These are phyloP conservation scores for Daldinia grandis DNA, from an alignment of 495 filamentous ascomycete genomes.

Conservation along the genomic window DNA sequence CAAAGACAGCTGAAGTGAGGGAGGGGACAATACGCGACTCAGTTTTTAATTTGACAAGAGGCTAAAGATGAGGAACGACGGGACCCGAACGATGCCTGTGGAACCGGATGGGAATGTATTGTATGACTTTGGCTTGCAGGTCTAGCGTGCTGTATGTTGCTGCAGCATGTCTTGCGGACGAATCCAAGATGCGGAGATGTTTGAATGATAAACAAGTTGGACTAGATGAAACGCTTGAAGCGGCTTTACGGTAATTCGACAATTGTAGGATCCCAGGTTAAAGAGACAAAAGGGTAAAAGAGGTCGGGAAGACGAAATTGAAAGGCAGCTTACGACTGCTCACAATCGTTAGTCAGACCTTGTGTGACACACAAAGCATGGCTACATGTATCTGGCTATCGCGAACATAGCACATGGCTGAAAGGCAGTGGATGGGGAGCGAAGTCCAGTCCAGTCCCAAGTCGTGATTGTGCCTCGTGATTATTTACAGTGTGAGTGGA, in stretches of 20 bases:
- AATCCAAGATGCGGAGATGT: conserved; percentile 35
- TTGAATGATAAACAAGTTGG: conserved; percentile 24
- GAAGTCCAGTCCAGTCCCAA: conserved; percentile 28
- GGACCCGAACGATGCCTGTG: conserved; percentile 13
- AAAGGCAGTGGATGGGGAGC: conserved; percentile 13
- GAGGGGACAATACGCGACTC: conserved; percentile 19
- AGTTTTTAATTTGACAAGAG: conserved; percentile 16
- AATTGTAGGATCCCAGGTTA: neutral
- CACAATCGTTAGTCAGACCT: conserved; percentile 27
- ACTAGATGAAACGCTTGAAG: conserved; percentile 3
- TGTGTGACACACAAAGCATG: conserved; percentile 19
- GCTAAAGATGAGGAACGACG: conserved; percentile 6
- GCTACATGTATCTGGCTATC: conserved; percentile 21
- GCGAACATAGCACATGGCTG: conserved; percentile 23
- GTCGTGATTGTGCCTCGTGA: conserved; percentile 43
- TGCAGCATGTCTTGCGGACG: conserved; percentile 36
- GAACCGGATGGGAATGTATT: conserved; percentile 31
- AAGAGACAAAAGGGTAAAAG: conserved; percentile 8
- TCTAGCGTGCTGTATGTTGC: conserved; percentile 37
- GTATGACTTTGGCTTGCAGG: conserved; percentile 23
- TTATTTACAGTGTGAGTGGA: conserved; percentile 43
- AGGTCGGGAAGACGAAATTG: neutral
- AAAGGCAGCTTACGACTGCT: conserved; percentile 29
- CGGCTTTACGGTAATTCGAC: neutral
- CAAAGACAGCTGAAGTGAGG: conserved; percentile 39